Conservation (phyloP, 1,139 yeast genomes). For the Casaregolazyma suthepensis region DNA sequence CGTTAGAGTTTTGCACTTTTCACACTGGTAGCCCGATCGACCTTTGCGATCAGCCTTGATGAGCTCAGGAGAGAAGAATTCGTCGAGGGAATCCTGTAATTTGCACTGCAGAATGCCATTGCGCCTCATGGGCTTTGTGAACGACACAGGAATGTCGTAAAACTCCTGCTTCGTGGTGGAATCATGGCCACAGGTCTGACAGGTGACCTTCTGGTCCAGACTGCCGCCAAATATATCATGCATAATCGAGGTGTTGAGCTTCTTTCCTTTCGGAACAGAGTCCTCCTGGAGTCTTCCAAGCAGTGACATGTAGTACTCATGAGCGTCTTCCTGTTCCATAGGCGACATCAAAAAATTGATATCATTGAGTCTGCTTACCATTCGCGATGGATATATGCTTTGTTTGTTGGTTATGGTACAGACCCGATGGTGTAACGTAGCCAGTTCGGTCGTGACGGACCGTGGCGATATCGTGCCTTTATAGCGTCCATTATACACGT, state of each 20-base stretch:
- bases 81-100: conserved; percentile 65
- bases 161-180: conserved; percentile 92
- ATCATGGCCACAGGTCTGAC: conserved; percentile 70
- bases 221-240: conserved; percentile 94
- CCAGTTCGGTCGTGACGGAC: conserved; percentile 67
- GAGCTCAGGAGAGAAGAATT: conserved; percentile 75
- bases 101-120: conserved; percentile 42
- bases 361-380: conserved; percentile 68
- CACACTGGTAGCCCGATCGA: conserved; percentile 69
- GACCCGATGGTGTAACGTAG: conserved; percentile 64
- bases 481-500: conserved; percentile 44
- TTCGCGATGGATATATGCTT: conserved; percentile 54
- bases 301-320: conserved; percentile 90
- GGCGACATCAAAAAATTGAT: conserved; percentile 94
- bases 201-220: conserved; percentile 74
- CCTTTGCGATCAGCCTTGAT: conserved; percentile 54
- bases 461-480: conserved; percentile 39
- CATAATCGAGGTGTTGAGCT: conserved; percentile 71
- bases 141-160: conserved; percentile 71
- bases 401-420: conserved; percentile 41
- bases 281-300: conserved; percentile 87
- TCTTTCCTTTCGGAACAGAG: conserved; percentile 79
- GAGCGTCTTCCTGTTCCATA: conserved; percentile 98
- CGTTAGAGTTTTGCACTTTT: conserved; percentile 71
- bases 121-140: conserved; percentile 40